phyloP scores from a whole-genome alignment of 768 basidiomycete genomes.

The Amanita exitialis region DNA sequence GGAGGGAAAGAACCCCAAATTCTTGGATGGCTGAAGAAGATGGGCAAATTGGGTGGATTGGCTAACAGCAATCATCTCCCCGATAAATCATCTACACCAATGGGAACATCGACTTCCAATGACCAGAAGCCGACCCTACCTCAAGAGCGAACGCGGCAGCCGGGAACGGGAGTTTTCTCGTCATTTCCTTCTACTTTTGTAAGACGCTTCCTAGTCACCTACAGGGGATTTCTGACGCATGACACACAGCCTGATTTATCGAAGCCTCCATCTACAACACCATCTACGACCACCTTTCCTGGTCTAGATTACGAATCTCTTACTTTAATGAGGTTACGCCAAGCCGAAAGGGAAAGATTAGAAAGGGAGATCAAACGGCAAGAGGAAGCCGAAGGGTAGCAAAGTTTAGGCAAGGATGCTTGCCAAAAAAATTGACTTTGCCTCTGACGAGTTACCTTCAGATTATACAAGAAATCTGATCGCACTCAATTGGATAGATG shows the following conservation, averaged over 20 bases:
- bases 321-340: constrained; percentile 71
- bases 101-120: constrained; percentile 1
- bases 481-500: too few relatives aligned
- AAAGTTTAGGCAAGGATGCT: neutral
- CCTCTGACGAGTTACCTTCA: too few relatives aligned
- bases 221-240: constrained; percentile 7
- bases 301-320: constrained; percentile 71
- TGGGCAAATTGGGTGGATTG: constrained; percentile 46
- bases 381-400: constrained; percentile 38
- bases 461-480: too few relatives aligned
- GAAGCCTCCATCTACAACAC: constrained; percentile 11
- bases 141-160: constrained; percentile 17
- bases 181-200: constrained; percentile 55
- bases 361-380: constrained; percentile 70
- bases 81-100: constrained; percentile 8
- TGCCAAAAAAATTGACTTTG: too few relatives aligned
- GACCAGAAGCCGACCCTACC: constrained; percentile 16
- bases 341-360: constrained; percentile 69
- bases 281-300: constrained; percentile 14
- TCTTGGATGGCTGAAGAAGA: constrained; percentile 62
- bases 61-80: neutral
- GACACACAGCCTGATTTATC: constrained; percentile 18
- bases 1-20: constrained; percentile 67
- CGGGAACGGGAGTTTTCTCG: constrained; percentile 34
- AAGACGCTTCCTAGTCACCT: constrained; percentile 12